A percentile compares a stretch with the other conserved stretches of the same genome.
Conservation (phyloP, 805 yeast species). For the Lipomyces spencermartinsiae region DNA sequence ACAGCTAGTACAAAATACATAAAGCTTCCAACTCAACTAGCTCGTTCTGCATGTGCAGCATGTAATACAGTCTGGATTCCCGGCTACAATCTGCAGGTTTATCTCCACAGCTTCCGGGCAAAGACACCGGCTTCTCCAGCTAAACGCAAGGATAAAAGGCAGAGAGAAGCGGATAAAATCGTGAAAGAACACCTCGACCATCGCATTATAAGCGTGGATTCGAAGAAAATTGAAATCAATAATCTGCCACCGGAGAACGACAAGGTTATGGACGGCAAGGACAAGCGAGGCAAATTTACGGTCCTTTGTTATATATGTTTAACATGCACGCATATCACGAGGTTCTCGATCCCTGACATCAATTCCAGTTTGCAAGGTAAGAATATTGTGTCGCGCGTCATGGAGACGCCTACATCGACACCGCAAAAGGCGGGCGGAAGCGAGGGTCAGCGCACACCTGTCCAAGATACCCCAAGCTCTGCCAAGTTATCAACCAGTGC, state of each 20-base stretch:
- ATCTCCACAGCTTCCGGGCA: not conserved
- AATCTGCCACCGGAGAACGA: not conserved
- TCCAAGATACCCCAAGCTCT: slow-evolving; percentile 7
- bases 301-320: slow-evolving; percentile 27
- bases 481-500: slow-evolving; percentile 19
- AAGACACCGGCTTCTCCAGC: not conserved
- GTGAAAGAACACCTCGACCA: not conserved
- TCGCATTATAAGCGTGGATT: not conserved
- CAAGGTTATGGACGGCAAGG: not conserved
- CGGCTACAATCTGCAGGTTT: slow-evolving; percentile 27
- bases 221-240: not conserved
- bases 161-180: slow-evolving; percentile 7
- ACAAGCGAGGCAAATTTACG: not conserved
- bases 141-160: slow-evolving; percentile 17
- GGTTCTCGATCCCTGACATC: slow-evolving; percentile 20
- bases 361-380: not conserved
- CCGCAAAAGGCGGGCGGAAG: not conserved
- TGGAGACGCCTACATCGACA: slow-evolving; percentile 6
- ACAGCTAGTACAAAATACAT: slow-evolving; percentile 18
- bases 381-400: not conserved
- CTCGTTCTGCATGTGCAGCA: slow-evolving; percentile 29
- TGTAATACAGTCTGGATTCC: slow-evolving; percentile 35
- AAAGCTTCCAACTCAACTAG: slow-evolving; percentile 26
- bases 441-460: not conserved
- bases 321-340: slow-evolving; percentile 24